These are phyloP conservation scores for Condylostoma magnum DNA, from an alignment of 169 alveolate species.

Conservation along the genomic window DNA sequence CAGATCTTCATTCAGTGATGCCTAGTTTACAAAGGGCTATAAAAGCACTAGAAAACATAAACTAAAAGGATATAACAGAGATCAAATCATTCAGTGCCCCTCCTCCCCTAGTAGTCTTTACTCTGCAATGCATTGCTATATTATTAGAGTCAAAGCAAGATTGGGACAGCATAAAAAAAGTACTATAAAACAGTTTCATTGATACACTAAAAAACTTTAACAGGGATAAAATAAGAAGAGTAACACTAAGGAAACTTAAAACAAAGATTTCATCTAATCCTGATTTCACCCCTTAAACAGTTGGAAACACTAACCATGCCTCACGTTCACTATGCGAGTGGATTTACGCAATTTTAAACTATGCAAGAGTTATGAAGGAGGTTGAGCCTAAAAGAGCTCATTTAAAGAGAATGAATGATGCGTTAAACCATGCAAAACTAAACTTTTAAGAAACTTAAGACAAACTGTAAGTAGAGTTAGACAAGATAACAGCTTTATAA, in stretches of 20 bases:
- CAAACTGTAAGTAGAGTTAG: constrained; percentile 80
- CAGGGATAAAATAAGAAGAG: constrained; percentile 62
- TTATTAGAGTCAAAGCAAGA: constrained; percentile 73
- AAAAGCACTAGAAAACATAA: constrained; percentile 77
- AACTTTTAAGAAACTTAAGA: constrained; percentile 73
- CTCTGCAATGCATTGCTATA: constrained; percentile 74
- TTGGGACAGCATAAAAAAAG: constrained; percentile 80
- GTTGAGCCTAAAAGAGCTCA: constrained; percentile 76
- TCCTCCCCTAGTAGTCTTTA: constrained; percentile 77
- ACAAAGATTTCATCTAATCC: constrained; percentile 61
- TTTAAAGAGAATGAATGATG: constrained; percentile 63
- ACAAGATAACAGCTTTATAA: constrained; percentile 79
- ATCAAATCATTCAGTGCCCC: constrained; percentile 77
- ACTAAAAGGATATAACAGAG: constrained; percentile 78
- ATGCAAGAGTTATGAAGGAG: constrained; percentile 73
- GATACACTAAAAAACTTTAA: constrained; percentile 69
- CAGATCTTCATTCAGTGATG: constrained; percentile 85
- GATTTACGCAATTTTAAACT: constrained; percentile 88
- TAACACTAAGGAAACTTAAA: constrained; percentile 55
- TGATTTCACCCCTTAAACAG: constrained; percentile 77
- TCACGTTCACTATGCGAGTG: constrained; percentile 84
- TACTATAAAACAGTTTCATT: constrained; percentile 63
- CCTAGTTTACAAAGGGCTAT: constrained; percentile 87
- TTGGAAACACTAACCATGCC: constrained; percentile 77
- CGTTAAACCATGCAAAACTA: constrained; percentile 76